Conservation (phyloP, 768 basidiomycete genomes). For the Floccularia luteovirens region DNA sequence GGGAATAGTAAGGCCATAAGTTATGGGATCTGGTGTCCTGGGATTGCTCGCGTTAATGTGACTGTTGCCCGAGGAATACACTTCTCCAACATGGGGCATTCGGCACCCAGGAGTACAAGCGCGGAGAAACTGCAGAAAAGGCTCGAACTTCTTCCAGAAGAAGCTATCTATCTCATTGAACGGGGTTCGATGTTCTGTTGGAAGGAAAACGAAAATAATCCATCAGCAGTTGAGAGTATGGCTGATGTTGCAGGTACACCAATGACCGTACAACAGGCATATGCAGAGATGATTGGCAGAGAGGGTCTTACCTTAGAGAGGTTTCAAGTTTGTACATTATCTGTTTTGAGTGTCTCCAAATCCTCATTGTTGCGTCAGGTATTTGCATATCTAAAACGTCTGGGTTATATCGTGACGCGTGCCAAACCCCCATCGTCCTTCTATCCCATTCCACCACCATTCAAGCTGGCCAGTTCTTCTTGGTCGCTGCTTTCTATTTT, state of each 20-base stretch:
- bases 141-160: constrained; percentile 89
- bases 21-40: constrained; percentile 75
- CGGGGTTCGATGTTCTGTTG: constrained; percentile 84
- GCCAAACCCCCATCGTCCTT: constrained; percentile 47
- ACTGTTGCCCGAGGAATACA: constrained; percentile 76
- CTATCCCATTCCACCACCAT: constrained; percentile 42
- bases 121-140: constrained; percentile 48
- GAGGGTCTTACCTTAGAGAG: constrained; percentile 76
- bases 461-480: constrained; percentile 13
- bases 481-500: constrained; percentile 24
- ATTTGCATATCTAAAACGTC: constrained; percentile 83
- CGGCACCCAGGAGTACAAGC: constrained; percentile 42
- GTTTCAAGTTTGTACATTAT: constrained; percentile 60
- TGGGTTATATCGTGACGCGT: constrained; percentile 88
- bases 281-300: constrained; percentile 73
- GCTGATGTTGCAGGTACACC: constrained; percentile 52
- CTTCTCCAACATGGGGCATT: constrained; percentile 77
- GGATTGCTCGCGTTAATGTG: constrained; percentile 55
- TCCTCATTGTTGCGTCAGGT: constrained; percentile 44
- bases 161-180: constrained; percentile 90
- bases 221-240: constrained; percentile 21
- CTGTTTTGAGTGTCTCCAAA: neutral
- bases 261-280: constrained; percentile 91
- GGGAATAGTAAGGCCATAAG: constrained; percentile 63
- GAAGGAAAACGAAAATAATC: constrained; percentile 35